Percentiles rank a stretch among this genome's conserved stretches.
phyloP scores from a whole-genome alignment of 345 rosid species.

The Carallia brachiata region DNA sequence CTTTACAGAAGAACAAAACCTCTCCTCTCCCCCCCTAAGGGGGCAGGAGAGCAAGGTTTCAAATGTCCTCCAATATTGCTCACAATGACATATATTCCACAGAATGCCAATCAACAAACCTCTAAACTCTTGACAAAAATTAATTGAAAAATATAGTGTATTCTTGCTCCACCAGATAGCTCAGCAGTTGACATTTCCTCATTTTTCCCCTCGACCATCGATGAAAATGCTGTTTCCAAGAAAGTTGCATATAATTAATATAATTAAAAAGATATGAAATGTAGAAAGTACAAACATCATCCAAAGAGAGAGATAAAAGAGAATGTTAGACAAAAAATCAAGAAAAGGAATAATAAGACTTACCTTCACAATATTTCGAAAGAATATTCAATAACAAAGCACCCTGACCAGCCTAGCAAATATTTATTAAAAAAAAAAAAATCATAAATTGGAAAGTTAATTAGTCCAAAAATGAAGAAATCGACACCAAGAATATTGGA shows the following conservation, averaged over 20 bases:
- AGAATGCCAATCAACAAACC: slow-evolving; percentile 35
- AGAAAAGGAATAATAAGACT: not conserved
- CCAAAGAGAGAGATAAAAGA: not conserved
- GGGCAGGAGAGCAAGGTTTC: too few relatives aligned
- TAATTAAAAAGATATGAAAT: slow-evolving; percentile 1
- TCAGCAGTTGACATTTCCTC: slow-evolving; percentile 91
- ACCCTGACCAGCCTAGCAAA: slow-evolving; percentile 88
- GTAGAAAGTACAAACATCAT: slow-evolving; percentile 1
- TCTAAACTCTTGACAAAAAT: slow-evolving; percentile 88
- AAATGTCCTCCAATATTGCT: not conserved
- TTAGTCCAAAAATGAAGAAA: slow-evolving; percentile 16
- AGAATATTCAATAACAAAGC: slow-evolving; percentile 89
- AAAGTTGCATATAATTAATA: slow-evolving; percentile 9
- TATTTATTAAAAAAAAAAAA: slow-evolving; percentile 6
- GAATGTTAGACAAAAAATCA: slow-evolving; percentile 6
- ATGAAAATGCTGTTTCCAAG: slow-evolving; percentile 66
- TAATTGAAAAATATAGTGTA: slow-evolving; percentile 85
- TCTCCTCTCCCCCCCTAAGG: too few relatives aligned
- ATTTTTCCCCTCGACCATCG: slow-evolving; percentile 88
- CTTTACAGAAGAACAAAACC: too few relatives aligned
- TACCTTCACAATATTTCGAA: slow-evolving; percentile 92
- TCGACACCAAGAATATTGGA: not conserved
- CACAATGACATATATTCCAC: not conserved
- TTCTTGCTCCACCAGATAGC: slow-evolving; percentile 93
- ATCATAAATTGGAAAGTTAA: slow-evolving; percentile 1